These are phyloP conservation scores for Mallotus nudiflorus DNA, from an alignment of 345 rosid genomes.

Conservation along the genomic window DNA sequence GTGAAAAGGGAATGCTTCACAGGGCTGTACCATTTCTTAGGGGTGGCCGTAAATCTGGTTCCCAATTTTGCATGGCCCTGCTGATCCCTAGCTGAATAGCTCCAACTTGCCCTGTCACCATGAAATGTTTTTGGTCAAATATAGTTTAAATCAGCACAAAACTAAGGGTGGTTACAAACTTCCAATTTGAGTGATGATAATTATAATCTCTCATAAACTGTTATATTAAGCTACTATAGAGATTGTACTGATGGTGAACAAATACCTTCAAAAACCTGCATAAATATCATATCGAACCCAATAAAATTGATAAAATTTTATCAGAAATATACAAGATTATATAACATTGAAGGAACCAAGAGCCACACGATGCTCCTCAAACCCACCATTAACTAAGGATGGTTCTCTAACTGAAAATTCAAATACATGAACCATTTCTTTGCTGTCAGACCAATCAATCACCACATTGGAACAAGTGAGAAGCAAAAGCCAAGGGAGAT, in stretches of 20 bases:
- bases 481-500: not conserved
- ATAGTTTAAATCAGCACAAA: not conserved
- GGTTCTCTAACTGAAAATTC: too few species aligned
- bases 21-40: slow-evolving; percentile 64
- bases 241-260: too few species aligned
- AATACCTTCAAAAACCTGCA: not conserved
- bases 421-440: too few species aligned
- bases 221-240: too few species aligned
- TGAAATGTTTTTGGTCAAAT: not conserved
- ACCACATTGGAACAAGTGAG: not conserved
- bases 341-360: not conserved
- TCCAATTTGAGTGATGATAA: not conserved
- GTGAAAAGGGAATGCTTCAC: not conserved
- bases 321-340: not conserved
- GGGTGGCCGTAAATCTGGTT: slow-evolving; percentile 80
- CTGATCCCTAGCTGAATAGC: slow-evolving; percentile 88
- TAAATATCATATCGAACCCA: not conserved
- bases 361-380: too few species aligned
- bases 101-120: slow-evolving; percentile 86
- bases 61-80: slow-evolving; percentile 93
- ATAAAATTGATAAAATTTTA: not conserved
- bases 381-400: too few species aligned
- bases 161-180: not conserved
- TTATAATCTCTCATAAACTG: not conserved
- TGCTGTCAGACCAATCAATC: too few species aligned